A percentile compares a stretch with the other conserved stretches of the same genome.
These are phyloP conservation scores for Aspergillus sp. DNA, from an alignment of 2,329 filamentous ascomycete species.

Conservation along the genomic window DNA sequence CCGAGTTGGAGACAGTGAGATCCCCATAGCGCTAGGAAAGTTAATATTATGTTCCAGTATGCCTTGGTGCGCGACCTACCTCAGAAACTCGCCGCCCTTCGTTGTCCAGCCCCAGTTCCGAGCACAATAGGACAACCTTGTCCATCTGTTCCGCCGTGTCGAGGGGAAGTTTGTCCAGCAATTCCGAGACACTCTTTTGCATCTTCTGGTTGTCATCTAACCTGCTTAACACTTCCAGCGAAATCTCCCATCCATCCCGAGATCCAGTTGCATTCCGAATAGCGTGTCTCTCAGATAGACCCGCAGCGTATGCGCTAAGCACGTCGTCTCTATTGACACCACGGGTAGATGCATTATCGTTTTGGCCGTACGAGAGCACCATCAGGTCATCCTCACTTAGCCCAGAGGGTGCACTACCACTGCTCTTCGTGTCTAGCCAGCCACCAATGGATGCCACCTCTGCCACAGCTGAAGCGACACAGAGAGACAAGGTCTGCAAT, in stretches of 20 bases:
- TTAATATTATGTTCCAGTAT: constrained; percentile 16
- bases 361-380: constrained; percentile 69
- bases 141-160: constrained; percentile 72
- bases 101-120: constrained; percentile 72
- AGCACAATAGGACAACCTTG: constrained; percentile 75
- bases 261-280: constrained; percentile 37
- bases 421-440: constrained; percentile 69
- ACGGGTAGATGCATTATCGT: constrained; percentile 44
- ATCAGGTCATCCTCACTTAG: constrained; percentile 80
- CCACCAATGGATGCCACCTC: constrained; percentile 81
- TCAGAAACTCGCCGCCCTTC: constrained; percentile 81
- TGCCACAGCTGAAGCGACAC: constrained; percentile 72
- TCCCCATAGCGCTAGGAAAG: constrained; percentile 73
- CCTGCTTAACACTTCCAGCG: constrained; percentile 77
- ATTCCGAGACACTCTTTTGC: constrained; percentile 69
- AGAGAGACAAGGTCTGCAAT: constrained; percentile 76
- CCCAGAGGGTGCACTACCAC: constrained; percentile 60
- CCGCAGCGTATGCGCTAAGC: constrained; percentile 71
- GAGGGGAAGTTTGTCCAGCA: constrained; percentile 72
- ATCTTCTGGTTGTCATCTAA: constrained; percentile 72
- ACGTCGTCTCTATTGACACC: constrained; percentile 76
- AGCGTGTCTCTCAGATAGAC: constrained; percentile 47
- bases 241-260: constrained; percentile 83
- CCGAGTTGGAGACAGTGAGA: constrained; percentile 67
- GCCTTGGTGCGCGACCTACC: constrained; percentile 52